Evolutionary conservation across 2,329 filamentous ascomycete species (phyloP).

Genomic region (Phialophora chinensis): DNA sequence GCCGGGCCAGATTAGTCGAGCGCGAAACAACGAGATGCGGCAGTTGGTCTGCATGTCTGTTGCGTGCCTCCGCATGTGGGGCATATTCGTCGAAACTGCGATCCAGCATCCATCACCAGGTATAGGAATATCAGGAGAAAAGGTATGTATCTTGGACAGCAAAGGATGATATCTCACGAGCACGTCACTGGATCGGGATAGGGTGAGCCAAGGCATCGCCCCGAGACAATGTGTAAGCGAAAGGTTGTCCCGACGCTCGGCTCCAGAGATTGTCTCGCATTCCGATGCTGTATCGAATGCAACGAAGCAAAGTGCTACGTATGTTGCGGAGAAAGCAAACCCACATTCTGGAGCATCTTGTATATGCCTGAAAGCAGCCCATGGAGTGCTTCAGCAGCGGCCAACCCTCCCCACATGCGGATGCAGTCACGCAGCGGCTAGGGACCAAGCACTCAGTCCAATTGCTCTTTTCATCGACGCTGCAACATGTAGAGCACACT

Average conservation of each 20-base stretch:
- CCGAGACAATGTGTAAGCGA: background rate
- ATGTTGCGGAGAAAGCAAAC: constrained; percentile 7
- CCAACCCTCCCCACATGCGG: constrained; percentile 9
- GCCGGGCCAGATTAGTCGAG: constrained; percentile 7
- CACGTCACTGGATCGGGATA: background rate
- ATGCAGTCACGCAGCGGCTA: background rate
- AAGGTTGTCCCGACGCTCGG: background rate
- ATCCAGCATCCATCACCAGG: background rate
- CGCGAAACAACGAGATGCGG: constrained; percentile 12
- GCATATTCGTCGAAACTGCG: background rate
- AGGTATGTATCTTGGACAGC: background rate
- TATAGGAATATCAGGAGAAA: background rate
- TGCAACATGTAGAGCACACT: background rate
- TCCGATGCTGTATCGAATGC: background rate
- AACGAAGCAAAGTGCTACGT: background rate
- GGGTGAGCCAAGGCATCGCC: constrained; percentile 1
- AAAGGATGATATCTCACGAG: background rate
- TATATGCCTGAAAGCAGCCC: background rate
- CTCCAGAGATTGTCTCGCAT: background rate
- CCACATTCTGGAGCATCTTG: constrained; percentile 14
- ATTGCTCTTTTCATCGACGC: constrained; percentile 6
- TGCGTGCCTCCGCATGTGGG: constrained; percentile 15
- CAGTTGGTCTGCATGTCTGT: constrained; percentile 5
- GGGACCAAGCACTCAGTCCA: background rate
- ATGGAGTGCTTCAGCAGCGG: background rate